phyloP scores from a whole-genome alignment of 176 grass and related monocot species.

The Eleusine coracana region DNA sequence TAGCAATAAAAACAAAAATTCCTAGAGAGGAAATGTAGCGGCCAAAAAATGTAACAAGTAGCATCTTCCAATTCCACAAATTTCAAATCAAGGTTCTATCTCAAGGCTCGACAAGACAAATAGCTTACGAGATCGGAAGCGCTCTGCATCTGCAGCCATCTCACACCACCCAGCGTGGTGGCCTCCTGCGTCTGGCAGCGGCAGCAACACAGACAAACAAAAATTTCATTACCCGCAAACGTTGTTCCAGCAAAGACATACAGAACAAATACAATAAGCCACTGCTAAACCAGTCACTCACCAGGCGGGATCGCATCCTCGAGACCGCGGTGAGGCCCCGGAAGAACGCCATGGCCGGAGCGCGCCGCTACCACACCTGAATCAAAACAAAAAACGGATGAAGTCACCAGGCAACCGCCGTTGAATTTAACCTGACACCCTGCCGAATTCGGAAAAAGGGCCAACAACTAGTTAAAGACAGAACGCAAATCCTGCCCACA shows the following conservation, averaged over 20 bases:
- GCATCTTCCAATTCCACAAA: not conserved
- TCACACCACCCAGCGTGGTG: constrained; percentile 75
- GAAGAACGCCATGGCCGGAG: constrained; percentile 74
- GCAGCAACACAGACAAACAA: not conserved
- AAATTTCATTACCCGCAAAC: not conserved
- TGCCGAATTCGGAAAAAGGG: not conserved
- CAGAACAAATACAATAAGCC: not conserved
- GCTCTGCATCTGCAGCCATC: constrained; percentile 95
- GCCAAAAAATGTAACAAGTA: not conserved
- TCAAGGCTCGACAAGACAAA: not conserved
- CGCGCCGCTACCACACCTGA: constrained; percentile 46
- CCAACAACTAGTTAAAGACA: not conserved
- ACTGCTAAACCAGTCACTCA: constrained; percentile 32
- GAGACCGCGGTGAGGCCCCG: constrained; percentile 59
- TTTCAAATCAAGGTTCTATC: not conserved
- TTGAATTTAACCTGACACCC: not conserved
- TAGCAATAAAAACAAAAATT: not conserved
- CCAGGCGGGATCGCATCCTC: constrained; percentile 69
- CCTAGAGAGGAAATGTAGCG: not conserved
- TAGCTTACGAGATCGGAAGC: constrained; percentile 73
- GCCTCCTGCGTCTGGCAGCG: constrained; percentile 67
- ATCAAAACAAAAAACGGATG: constrained; percentile 13
- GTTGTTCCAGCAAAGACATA: not conserved
- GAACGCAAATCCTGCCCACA: not conserved
- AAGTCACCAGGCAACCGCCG: not conserved